Base-by-base conservation (phyloP, 2,329 filamentous ascomycete species). In the Claviceps spartinae region DNA sequence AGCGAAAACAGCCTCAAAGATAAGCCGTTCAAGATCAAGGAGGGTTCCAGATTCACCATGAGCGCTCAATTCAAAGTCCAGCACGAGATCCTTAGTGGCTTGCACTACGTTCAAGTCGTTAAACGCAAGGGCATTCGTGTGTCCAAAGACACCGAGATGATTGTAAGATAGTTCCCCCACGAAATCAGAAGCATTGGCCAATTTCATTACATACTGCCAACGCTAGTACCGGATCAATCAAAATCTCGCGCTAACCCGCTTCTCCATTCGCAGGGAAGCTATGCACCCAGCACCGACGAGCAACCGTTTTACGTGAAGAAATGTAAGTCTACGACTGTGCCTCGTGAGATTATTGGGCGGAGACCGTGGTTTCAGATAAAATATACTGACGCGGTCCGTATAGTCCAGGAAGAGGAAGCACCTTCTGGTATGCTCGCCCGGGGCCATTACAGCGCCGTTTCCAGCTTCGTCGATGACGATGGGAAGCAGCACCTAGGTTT, bases 111-210 rank as follows among this genome's bases (percentile, higher is more conserved):
- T 53, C 93, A 98, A 73, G 79, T 89, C 42, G 86, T 96, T 56
- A 95, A 93, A 78, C 79, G 90, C 61, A 89, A 89, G 76, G 86
- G 87, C 51, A 78, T 97, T 66, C 81, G 81, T 54, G 81, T 91
- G 55, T 87, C 85, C 74, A 98, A 96, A 80, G 86, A 93, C 64
- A 86, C 94, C 62, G 91, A 97, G 75, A 98, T 98, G 93, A 86
- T 98, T 78, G 89, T 93, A 40, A 51, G 52, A 41, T 26, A 6
- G 30, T 34, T 34, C 30, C 9, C 30, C 9, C 4, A 9, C 3
- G 30, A 34, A 11, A 11, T 11, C 9, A 9, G 30, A 34, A 11
- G 30, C 30, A 34, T 34, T 34, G 30, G 4, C 1, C 30, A 34
- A 34, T 34, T 34, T 34, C 30, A 34, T 34, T 18, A 30, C 8